These are phyloP conservation scores for Pleurotus sapidus DNA, from an alignment of 768 basidiomycete genomes.

Conservation along the genomic window DNA sequence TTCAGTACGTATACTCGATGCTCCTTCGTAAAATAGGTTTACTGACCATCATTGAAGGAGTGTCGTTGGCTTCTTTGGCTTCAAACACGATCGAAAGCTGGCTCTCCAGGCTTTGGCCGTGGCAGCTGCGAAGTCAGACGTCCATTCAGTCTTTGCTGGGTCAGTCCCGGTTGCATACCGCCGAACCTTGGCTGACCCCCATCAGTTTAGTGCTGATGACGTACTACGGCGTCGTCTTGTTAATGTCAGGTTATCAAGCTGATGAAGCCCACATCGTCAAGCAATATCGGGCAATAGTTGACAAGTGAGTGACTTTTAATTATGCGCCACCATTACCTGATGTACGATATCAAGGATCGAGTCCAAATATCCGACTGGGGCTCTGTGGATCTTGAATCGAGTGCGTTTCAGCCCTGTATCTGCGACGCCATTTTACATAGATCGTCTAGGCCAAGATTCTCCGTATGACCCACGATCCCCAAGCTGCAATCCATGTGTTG, in stretches of 20 bases:
- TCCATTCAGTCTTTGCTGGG: slow-evolving; percentile 79
- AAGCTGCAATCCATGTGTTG: slow-evolving; percentile 63
- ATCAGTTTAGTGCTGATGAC: slow-evolving; percentile 75
- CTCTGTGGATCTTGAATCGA: slow-evolving; percentile 72
- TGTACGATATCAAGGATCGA: slow-evolving; percentile 38
- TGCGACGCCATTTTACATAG: neutral
- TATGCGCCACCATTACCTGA: neutral
- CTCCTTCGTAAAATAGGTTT: neutral
- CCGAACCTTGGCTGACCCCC: neutral
- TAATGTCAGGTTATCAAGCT: slow-evolving; percentile 73
- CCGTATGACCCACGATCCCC: slow-evolving; percentile 65
- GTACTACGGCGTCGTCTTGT: slow-evolving; percentile 69
- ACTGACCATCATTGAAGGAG: slow-evolving; percentile 32
- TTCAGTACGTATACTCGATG: slow-evolving; percentile 43
- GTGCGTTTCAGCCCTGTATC: slow-evolving; percentile 26
- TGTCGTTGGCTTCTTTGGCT: slow-evolving; percentile 75
- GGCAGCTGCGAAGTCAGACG: slow-evolving; percentile 62
- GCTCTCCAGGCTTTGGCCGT: slow-evolving; percentile 70
- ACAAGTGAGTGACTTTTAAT: slow-evolving; percentile 40
- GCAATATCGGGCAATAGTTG: slow-evolving; percentile 63
- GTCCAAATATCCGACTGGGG: slow-evolving; percentile 59
- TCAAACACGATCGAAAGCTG: slow-evolving; percentile 65
- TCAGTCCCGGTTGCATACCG: slow-evolving; percentile 26
- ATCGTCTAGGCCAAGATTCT: slow-evolving; percentile 61
- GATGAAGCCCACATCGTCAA: slow-evolving; percentile 62